phyloP scores from a whole-genome alignment of 345 rosid species.

The Eutrema heterophyllum region DNA sequence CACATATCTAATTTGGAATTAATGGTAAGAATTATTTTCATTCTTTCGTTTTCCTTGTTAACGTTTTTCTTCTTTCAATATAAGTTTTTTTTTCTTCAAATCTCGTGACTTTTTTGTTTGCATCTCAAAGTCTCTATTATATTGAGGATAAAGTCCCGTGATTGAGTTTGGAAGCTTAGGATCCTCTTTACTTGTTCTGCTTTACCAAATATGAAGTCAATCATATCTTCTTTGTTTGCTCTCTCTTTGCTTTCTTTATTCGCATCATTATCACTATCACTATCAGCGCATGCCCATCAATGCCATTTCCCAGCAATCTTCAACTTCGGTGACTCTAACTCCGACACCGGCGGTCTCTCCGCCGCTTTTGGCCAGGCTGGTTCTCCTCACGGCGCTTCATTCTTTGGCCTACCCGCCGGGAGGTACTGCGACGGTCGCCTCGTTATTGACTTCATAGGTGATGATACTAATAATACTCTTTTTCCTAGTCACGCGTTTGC shows the following conservation, averaged over 20 bases:
- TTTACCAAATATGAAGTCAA: constrained; percentile 12
- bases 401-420: constrained; percentile 70
- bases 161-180: not conserved
- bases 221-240: constrained; percentile 19
- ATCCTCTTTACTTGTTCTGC: not conserved
- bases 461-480: not conserved
- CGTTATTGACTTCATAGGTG: constrained; percentile 82
- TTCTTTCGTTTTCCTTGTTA: too few species aligned
- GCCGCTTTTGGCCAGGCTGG: constrained; percentile 77
- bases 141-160: constrained; percentile 7
- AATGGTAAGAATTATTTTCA: too few species aligned
- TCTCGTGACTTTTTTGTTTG: not conserved
- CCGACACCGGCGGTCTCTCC: constrained; percentile 88
- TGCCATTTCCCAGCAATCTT: constrained; percentile 71
- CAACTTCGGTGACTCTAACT: constrained; percentile 93
- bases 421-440: constrained; percentile 88
- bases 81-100: not conserved
- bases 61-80: not conserved
- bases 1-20: too few species aligned
- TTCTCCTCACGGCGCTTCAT: constrained; percentile 65
- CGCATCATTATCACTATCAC: not conserved
- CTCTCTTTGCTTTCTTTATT: constrained; percentile 12
- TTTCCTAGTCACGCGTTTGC: not conserved
- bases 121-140: not conserved
- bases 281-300: not conserved